Evolutionary conservation across 257 asterid species (phyloP).

Genomic region (Osmanthus fragrans): DNA sequence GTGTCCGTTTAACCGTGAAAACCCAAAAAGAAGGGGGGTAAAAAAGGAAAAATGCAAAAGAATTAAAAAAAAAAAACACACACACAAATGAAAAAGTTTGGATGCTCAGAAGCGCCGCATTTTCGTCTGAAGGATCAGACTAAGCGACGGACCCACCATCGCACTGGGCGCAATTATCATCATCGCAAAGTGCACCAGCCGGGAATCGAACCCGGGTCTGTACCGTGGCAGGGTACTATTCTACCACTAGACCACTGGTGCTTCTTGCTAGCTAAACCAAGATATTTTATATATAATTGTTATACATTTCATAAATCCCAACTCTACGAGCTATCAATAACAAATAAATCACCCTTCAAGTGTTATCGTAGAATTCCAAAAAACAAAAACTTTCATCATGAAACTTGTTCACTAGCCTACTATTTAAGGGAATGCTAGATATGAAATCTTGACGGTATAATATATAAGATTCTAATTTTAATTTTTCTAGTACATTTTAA

Average conservation of each 20-base stretch:
- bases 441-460: background rate
- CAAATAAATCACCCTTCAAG: background rate
- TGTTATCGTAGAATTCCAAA: background rate
- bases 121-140: conserved; percentile 3
- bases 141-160: conserved; percentile 29
- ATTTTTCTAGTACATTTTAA: too few species aligned
- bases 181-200: conserved; percentile 60
- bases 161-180: conserved; percentile 4
- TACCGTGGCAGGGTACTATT: conserved; percentile 78
- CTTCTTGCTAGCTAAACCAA: background rate
- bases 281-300: too few species aligned
- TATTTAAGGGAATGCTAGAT: too few species aligned
- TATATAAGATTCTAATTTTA: too few species aligned
- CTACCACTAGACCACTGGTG: conserved; percentile 38
- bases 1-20: background rate
- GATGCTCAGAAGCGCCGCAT: conserved; percentile 27
- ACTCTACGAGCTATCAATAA: too few species aligned
- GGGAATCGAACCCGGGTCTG: conserved; percentile 84
- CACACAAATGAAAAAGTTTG: background rate
- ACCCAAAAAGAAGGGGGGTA: background rate
- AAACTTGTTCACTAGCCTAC: background rate
- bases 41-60: background rate
- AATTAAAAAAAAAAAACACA: too few species aligned
- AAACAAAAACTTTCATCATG: too few species aligned
- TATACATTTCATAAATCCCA: too few species aligned